Base-by-base conservation (phyloP, 495 filamentous ascomycete genomes). In the Clohesyomyces aquaticus region DNA sequence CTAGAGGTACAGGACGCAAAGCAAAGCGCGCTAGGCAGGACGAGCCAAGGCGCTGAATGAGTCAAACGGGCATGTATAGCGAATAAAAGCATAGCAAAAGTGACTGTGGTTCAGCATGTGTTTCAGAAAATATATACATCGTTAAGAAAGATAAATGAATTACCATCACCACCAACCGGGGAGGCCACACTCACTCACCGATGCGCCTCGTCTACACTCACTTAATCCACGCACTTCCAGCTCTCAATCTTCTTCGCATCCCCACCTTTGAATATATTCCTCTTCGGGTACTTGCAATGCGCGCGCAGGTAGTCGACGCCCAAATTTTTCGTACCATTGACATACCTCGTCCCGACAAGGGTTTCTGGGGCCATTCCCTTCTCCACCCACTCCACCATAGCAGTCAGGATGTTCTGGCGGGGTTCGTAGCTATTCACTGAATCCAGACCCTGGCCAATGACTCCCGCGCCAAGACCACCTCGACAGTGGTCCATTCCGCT, bases 361-460 rank as follows among this genome's bases (percentile, higher is more conserved):
- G 53, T 55, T 48, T 84, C 82, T 0, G 85, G 85, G 4, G 82
- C 78, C 19, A 76, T 72, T 0, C 79, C 83, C 0, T 84, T 72
- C 71, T 88, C 86, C 0, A 87, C 83, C 86, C 85, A 88, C 14
- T 73, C 68, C 10, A 87, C 81, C 69, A 88, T 74, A 2, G 83
- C 80, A 65, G 79, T 79, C 2, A 67, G 54, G 14, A 67, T 52
- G 27, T 67, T 67, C 32, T 56, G 19, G 6, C 26, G 51, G 4
- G 65, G 65, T 12, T 58, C 54, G 1, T 52, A 11, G 27, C 63
- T 66, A 3, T 46, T 4, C 1, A 45, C 45, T 11, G 73, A 72
- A 2, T 19, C 26, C 0, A 66, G 59, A 1, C 70, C 73, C 67
- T 85, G 80, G 0, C 84, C 82, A 56, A 87, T 80, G 19, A 77